Evolutionary conservation across 371 early-diverging fungal genomes (phyloP), one percentile per base, ranked within the genome.

Genomic region (Rhizoclosmatium hyalinum): DNA sequence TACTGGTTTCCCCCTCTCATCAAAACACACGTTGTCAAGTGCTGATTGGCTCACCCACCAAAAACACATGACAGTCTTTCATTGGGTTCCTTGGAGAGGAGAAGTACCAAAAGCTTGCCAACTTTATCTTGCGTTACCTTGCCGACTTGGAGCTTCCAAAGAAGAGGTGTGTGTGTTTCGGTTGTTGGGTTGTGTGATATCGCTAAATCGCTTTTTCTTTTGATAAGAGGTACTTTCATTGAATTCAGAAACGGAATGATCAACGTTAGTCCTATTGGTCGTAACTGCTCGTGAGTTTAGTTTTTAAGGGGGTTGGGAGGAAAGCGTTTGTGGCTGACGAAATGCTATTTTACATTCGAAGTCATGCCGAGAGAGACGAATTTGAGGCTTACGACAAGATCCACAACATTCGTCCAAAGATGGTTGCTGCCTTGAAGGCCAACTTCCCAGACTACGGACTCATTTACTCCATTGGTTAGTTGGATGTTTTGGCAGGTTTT

Each of bases 221-320:
- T 53, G 14, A 53, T 39, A 78, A 94, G 97, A 81, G 99, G 99
- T 66, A 99, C 97, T 4, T 99, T 99, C 85, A 82, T 99, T 80
- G 99, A 99, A 85, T 97, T 97, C 91, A 93, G 99, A 76, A 94
- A 94, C 79, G 99, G 99, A 69, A 99, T 99, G 99, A 93, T 99
- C 82, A 99, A 99, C 85, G 92, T 99, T 50, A 97, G 96, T 53
- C 99, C 99, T 62, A 95, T 99, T 69, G 99, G 99, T 56, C 93
- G 99, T 73, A 97, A 96, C 89, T 99, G 99, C 93, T 85, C 90
- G 81, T 87, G 85, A 73, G 84, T 74, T 44, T 12, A 61, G 32
- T 32, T 32, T 32, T 1, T 32, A 32, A 32, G 32, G 32, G 32
- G 32, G 32, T 32, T 32, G 32, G 24, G 32, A 32, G 32, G 32